A percentile compares a stretch with the other conserved stretches of the same genome.
Evolutionary conservation across 306 rosid genomes (phyloP).

Genomic region (Quercus mongolica): DNA sequence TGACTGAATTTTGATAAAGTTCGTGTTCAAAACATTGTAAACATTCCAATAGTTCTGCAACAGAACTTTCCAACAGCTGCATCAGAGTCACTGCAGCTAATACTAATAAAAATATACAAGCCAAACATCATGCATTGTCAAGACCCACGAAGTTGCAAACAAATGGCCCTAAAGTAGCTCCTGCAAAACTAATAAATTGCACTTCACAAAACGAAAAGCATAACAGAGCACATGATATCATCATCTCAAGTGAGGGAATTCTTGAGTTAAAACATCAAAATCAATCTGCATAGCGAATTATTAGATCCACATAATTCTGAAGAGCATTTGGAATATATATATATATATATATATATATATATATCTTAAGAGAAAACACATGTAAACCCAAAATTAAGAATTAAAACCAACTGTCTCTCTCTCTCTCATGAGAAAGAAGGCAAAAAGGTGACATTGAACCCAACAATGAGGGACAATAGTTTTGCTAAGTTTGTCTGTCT

Average conservation of each 20-base stretch:
- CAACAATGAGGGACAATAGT: conserved; percentile 13
- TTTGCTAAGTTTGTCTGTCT: conserved; percentile 8
- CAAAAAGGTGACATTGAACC: too few relatives aligned
- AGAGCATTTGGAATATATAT: too few relatives aligned
- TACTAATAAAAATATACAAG: not conserved
- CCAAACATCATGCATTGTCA: not conserved
- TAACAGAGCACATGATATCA: not conserved
- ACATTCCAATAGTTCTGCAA: not conserved
- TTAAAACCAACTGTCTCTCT: too few relatives aligned
- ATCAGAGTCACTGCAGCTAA: not conserved
- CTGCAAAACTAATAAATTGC: not conserved
- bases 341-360: too few relatives aligned
- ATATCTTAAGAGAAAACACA: too few relatives aligned
- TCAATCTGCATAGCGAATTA: not conserved
- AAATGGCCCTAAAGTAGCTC: not conserved
- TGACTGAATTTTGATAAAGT: not conserved
- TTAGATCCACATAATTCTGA: too few relatives aligned
- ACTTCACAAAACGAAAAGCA: not conserved
- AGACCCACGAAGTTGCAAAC: not conserved
- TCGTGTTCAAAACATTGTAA: not conserved
- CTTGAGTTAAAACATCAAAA: not conserved
- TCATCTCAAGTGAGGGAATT: not conserved
- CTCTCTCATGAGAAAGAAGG: too few relatives aligned
- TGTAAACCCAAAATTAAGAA: too few relatives aligned
- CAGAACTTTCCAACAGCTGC: not conserved